Conservation (phyloP, 129 eudicot genomes). For the Smallanthus sonchifolius region DNA sequence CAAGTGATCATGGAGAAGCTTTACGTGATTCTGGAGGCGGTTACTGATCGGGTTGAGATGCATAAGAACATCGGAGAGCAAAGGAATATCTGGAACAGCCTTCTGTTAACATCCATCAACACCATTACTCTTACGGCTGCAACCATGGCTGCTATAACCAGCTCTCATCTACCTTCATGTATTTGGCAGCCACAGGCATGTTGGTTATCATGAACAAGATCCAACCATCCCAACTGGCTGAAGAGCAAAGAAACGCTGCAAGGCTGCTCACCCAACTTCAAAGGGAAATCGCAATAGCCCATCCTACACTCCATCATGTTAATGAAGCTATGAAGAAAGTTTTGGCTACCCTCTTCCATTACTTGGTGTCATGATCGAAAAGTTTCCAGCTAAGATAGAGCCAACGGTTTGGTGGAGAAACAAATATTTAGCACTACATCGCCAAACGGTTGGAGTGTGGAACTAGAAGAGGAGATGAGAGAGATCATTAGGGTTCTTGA, state of each 20-base stretch:
- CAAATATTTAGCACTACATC: not conserved
- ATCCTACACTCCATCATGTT: slow-evolving; percentile 22
- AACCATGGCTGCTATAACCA: slow-evolving; percentile 36
- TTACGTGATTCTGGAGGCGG: slow-evolving; percentile 39
- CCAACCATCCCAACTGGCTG: slow-evolving; percentile 58
- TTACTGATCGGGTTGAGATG: slow-evolving; percentile 53
- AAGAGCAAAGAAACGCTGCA: slow-evolving; percentile 55
- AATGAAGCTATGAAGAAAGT: slow-evolving; percentile 53
- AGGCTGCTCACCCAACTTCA: slow-evolving; percentile 43
- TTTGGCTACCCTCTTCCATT: slow-evolving; percentile 78
- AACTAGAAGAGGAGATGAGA: slow-evolving; percentile 59
- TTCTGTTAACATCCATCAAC: slow-evolving; percentile 41
- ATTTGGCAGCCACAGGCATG: slow-evolving; percentile 45
- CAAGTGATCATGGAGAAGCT: slow-evolving; percentile 39
- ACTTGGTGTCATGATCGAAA: slow-evolving; percentile 80
- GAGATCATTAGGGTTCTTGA: slow-evolving; percentile 38
- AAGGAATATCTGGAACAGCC: slow-evolving; percentile 43
- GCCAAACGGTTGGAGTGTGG: slow-evolving; percentile 48
- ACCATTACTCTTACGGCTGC: slow-evolving; percentile 45
- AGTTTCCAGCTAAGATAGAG: slow-evolving; percentile 48
- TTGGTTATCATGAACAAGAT: slow-evolving; percentile 53
- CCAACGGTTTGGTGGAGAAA: slow-evolving; percentile 64
- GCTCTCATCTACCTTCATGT: slow-evolving; percentile 47
- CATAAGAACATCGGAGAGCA: slow-evolving; percentile 50
- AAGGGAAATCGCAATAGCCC: slow-evolving; percentile 19